Conservation (phyloP, 176 grass and related monocot species). For the Juncus effusus region DNA sequence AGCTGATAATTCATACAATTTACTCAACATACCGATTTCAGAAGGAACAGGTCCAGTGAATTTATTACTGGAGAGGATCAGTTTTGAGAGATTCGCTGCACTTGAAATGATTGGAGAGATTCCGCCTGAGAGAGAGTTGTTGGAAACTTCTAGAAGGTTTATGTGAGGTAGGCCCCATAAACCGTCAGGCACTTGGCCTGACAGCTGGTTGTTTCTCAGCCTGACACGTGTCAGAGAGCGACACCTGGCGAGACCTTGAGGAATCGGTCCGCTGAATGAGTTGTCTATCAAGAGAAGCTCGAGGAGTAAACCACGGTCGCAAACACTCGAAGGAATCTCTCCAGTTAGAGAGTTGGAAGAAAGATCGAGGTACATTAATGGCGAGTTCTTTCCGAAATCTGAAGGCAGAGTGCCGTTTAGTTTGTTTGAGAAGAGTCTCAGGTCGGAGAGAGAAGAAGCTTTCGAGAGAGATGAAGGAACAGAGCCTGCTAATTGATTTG, state of each 20-base stretch:
- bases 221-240: constrained; percentile 59
- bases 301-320: constrained; percentile 76
- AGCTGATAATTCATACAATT: constrained; percentile 70
- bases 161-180: constrained; percentile 87
- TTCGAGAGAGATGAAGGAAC: constrained; percentile 35
- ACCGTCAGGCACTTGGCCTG: constrained; percentile 48
- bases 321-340: constrained; percentile 59
- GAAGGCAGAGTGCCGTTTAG: constrained; percentile 59
- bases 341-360: constrained; percentile 63
- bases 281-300: constrained; percentile 76
- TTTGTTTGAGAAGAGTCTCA: constrained; percentile 62
- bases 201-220: constrained; percentile 51
- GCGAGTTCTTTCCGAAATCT: constrained; percentile 50
- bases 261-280: constrained; percentile 39
- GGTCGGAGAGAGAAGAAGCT: constrained; percentile 43
- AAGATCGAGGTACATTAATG: constrained; percentile 54
- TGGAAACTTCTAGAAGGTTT: constrained; percentile 61
- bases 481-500: constrained; percentile 46
- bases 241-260: constrained; percentile 61
- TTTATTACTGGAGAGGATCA: constrained; percentile 59
- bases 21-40: constrained; percentile 53
- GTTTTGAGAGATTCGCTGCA: constrained; percentile 73
- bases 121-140: constrained; percentile 49
- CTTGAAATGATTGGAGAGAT: constrained; percentile 67
- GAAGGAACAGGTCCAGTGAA: constrained; percentile 58